Evolutionary conservation across 2,329 filamentous ascomycete genomes (phyloP).

Genomic region (Diplodia intermedia): DNA sequence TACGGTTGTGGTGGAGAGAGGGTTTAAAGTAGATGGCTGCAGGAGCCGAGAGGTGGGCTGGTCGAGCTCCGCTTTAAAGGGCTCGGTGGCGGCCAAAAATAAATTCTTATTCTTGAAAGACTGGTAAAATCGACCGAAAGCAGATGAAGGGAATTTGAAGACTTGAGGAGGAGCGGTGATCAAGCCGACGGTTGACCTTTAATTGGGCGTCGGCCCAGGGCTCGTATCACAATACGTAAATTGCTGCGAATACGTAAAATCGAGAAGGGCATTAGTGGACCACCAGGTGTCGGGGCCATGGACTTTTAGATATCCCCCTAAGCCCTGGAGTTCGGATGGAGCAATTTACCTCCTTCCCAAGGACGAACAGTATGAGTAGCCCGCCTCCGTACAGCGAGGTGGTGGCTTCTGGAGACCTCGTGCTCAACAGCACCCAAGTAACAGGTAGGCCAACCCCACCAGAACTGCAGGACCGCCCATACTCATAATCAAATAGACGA

Average conservation of each 20-base stretch:
- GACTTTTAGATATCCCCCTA: neutral
- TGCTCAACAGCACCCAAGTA: slow-evolving; percentile 5
- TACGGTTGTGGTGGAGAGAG: neutral
- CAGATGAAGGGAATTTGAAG: neutral
- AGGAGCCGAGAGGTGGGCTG: neutral
- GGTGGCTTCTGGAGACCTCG: slow-evolving; percentile 1
- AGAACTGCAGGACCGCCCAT: too few species aligned
- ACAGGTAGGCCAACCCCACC: neutral
- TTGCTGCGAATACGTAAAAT: slow-evolving; percentile 13
- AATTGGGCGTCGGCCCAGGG: neutral
- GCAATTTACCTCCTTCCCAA: neutral
- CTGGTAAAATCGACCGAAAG: neutral
- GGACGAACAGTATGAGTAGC: neutral
- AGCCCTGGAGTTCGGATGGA: too few species aligned
- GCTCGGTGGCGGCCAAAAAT: neutral
- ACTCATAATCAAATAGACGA: slow-evolving; percentile 13
- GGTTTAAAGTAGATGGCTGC: neutral
- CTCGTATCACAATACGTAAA: slow-evolving; percentile 21
- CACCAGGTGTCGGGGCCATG: neutral
- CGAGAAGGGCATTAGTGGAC: neutral
- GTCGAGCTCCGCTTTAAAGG: neutral
- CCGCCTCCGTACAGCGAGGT: slow-evolving; percentile 19
- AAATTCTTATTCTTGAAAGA: neutral
- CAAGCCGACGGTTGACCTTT: neutral
- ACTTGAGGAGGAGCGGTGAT: neutral